Conservation (phyloP, 495 filamentous ascomycete genomes). For the Penicillium subrubescens region DNA sequence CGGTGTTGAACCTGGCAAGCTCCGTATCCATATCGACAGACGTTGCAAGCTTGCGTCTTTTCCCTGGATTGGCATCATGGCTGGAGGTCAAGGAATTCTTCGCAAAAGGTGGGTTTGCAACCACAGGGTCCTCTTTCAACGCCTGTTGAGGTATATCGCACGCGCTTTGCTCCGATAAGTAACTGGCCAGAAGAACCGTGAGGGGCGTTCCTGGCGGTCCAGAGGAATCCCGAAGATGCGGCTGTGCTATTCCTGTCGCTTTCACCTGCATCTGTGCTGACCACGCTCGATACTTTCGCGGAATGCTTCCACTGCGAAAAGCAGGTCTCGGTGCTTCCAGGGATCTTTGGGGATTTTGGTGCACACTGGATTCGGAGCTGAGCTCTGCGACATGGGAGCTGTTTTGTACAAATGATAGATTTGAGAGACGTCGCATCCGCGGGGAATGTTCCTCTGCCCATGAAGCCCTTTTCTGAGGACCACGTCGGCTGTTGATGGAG, state of each 20-base stretch:
- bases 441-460: not conserved
- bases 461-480: not conserved
- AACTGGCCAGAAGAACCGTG: conserved; percentile 31
- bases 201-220: conserved; percentile 45
- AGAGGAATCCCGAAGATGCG: conserved; percentile 21
- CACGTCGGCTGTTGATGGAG: not conserved
- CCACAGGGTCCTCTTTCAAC: not conserved
- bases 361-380: not conserved
- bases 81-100: conserved; percentile 1
- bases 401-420: not conserved
- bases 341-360: not conserved
- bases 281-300: conserved; percentile 38
- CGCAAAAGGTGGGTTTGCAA: not conserved
- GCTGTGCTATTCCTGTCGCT: conserved; percentile 9
- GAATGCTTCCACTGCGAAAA: not conserved
- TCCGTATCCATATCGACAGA: not conserved
- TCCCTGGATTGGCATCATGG: not conserved
- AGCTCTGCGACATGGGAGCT: not conserved
- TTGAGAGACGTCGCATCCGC: not conserved
- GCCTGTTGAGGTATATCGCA: not conserved
- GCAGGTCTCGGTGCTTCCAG: not conserved
- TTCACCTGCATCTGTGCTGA: conserved; percentile 42
- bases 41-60: not conserved
- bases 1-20: conserved; percentile 14
- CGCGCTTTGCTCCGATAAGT: conserved; percentile 23